Evolutionary conservation across 257 asterid genomes (phyloP).

Genomic region (Capsicum baccatum): DNA sequence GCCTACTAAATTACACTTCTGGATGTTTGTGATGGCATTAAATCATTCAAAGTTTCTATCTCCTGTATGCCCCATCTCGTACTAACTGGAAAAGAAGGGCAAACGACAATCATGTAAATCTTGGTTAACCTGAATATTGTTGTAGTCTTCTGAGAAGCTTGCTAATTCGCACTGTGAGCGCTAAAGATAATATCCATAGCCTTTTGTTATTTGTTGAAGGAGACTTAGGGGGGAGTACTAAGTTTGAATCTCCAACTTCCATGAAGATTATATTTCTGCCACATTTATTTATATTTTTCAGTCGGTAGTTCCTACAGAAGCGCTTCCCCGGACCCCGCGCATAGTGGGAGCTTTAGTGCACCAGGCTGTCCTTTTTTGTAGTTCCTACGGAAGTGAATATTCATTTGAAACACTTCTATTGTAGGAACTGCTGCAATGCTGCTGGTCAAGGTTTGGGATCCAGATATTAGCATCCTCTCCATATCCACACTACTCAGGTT

Average conservation of each 20-base stretch:
- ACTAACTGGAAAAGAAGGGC: not conserved
- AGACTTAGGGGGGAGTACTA: not conserved
- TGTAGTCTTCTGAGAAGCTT: not conserved
- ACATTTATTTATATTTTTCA: not conserved
- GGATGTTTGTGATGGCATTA: not conserved
- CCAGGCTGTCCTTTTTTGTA: not conserved
- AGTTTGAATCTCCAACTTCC: constrained; percentile 13
- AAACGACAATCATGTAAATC: not conserved
- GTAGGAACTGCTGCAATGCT: constrained; percentile 95
- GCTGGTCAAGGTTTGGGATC: constrained; percentile 90
- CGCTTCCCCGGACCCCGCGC: not conserved
- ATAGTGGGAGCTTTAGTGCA: no score
- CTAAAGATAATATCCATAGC: constrained; percentile 1
- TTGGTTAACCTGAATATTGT: constrained; percentile 12
- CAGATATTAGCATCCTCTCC: constrained; percentile 70
- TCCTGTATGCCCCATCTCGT: not conserved
- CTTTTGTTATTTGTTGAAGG: not conserved
- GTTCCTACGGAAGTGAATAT: constrained; percentile 22
- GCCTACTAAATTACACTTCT: not conserved
- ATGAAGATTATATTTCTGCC: constrained; percentile 1
- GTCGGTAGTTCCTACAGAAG: constrained; percentile 24
- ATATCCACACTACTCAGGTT: constrained; percentile 80
- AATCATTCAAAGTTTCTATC: not conserved
- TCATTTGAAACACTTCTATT: constrained; percentile 36
- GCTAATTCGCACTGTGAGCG: not conserved